Percentiles rank a stretch among this genome's conserved stretches.
Evolutionary conservation across 1,139 yeast species (phyloP).

Genomic region (Zhuliangozyma blackwelliae): DNA sequence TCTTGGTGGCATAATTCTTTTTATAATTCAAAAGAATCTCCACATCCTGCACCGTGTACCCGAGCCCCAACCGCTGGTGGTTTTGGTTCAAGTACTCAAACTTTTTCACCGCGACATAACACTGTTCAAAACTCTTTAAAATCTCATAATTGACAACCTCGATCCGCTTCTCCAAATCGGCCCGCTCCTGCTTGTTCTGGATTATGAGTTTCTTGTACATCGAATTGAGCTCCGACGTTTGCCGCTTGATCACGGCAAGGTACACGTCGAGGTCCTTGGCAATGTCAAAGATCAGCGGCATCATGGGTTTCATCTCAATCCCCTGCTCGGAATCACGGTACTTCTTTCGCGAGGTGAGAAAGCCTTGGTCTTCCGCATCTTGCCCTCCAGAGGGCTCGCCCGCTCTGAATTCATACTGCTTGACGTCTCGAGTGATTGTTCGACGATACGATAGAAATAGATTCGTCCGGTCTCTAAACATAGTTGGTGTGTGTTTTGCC

Average conservation of each 20-base stretch:
- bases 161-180: constrained; percentile 59
- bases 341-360: constrained; percentile 20
- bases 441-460: constrained; percentile 67
- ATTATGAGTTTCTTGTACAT: constrained; percentile 78
- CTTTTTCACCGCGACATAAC: constrained; percentile 71
- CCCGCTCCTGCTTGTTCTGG: constrained; percentile 80
- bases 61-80: constrained; percentile 28
- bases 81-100: constrained; percentile 50
- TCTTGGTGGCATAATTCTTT: constrained; percentile 77
- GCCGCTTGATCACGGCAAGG: constrained; percentile 43
- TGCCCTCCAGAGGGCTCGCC: constrained; percentile 31
- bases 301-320: constrained; percentile 52
- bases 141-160: constrained; percentile 73
- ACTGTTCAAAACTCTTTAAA: constrained; percentile 68
- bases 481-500: constrained; percentile 12
- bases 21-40: constrained; percentile 75
- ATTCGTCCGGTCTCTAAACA: constrained; percentile 76
- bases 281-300: constrained; percentile 76
- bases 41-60: constrained; percentile 47
- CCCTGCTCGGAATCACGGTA: constrained; percentile 11
- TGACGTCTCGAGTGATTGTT: constrained; percentile 52
- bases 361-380: constrained; percentile 39
- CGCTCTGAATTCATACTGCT: constrained; percentile 30
- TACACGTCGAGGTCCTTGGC: constrained; percentile 67
- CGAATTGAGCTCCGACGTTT: constrained; percentile 56